Evolutionary conservation across 345 rosid species (phyloP).

Genomic region (Lepidium didymum): DNA sequence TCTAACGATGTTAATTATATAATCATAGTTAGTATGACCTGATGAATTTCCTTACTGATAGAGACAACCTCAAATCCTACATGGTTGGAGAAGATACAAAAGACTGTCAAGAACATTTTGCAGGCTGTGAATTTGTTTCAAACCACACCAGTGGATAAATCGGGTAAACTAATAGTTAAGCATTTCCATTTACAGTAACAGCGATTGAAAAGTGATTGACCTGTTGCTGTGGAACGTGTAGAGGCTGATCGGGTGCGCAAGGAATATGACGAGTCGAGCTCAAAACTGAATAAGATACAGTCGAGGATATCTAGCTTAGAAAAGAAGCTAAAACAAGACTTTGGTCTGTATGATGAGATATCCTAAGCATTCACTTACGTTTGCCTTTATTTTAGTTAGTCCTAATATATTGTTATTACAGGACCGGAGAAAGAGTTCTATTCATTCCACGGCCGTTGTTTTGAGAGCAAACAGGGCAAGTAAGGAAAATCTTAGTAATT

Average conservation of each 20-base stretch:
- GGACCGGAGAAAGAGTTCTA: conserved; percentile 92
- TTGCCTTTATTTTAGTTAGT: conserved; percentile 21
- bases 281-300: conserved; percentile 70
- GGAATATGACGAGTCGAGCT: conserved; percentile 72
- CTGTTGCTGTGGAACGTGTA: conserved; percentile 30
- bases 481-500: conserved; percentile 22
- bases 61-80: conserved; percentile 50
- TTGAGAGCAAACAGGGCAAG: conserved; percentile 91
- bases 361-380: background rate
- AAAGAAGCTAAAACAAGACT: conserved; percentile 74
- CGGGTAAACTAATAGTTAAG: conserved; percentile 38
- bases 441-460: conserved; percentile 69
- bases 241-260: conserved; percentile 78
- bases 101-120: conserved; percentile 48
- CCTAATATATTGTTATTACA: conserved; percentile 29
- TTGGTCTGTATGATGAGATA: conserved; percentile 50
- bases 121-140: conserved; percentile 69
- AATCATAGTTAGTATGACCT: background rate
- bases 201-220: conserved; percentile 2
- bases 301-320: conserved; percentile 78
- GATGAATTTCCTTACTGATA: conserved; percentile 14
- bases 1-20: background rate
- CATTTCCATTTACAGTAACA: background rate
- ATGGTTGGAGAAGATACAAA: conserved; percentile 83
- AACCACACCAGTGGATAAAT: conserved; percentile 63